A percentile compares a stretch with the other conserved stretches of the same genome.
These are phyloP conservation scores for Aspergillus kassunensis DNA, from an alignment of 495 filamentous ascomycete species.

Conservation along the genomic window DNA sequence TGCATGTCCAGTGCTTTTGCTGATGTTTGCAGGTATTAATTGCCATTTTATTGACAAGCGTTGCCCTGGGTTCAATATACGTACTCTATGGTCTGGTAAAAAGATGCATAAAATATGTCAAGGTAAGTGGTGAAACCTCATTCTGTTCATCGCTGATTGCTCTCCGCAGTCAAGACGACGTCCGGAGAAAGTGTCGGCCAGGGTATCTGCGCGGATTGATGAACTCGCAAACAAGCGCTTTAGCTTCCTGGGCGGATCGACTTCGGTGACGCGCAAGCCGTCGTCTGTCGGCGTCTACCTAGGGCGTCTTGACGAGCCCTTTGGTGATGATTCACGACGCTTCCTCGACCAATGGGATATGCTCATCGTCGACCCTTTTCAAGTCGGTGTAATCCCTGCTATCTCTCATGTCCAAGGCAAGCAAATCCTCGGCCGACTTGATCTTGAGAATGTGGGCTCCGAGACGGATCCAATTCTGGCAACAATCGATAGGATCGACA, in stretches of 20 bases:
- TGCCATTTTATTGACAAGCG: constrained; percentile 32
- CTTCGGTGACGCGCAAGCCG: constrained; percentile 26
- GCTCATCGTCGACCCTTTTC: constrained; percentile 44
- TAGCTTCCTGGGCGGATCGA: constrained; percentile 14
- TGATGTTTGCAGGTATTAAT: constrained; percentile 30
- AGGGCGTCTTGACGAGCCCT: constrained; percentile 35
- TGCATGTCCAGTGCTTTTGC: neutral
- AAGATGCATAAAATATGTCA: constrained; percentile 24
- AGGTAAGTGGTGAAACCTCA: constrained; percentile 24
- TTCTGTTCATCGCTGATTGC: neutral
- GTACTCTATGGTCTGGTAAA: constrained; percentile 26
- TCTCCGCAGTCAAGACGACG: constrained; percentile 22
- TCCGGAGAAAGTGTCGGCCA: constrained; percentile 28
- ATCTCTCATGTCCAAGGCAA: constrained; percentile 21
- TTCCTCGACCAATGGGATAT: constrained; percentile 45
- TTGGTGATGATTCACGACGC: constrained; percentile 26
- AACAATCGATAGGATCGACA: constrained; percentile 33
- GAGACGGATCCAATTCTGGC: constrained; percentile 20
- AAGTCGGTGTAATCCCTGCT: constrained; percentile 36
- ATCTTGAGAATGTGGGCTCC: constrained; percentile 30
- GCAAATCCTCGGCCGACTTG: constrained; percentile 39
- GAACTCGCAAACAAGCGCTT: constrained; percentile 25
- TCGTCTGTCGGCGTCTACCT: constrained; percentile 49
- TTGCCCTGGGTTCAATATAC: constrained; percentile 28
- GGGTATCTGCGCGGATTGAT: constrained; percentile 24